Base-by-base conservation (phyloP, 2,329 filamentous ascomycete genomes). In the Atkinsonella texensis region DNA sequence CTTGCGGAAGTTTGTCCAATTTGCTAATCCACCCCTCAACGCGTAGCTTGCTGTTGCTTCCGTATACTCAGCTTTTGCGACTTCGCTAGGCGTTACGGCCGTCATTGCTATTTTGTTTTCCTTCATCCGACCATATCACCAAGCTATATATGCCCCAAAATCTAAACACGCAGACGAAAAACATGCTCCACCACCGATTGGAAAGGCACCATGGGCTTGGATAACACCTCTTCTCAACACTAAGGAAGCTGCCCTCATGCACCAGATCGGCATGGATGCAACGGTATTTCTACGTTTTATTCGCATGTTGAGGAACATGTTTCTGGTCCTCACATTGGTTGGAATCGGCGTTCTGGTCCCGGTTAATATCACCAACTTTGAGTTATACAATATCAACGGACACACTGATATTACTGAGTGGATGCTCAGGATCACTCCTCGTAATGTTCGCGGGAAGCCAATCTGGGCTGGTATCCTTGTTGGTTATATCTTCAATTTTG, bases 301-400 rank as follows among this genome's bases (percentile, higher is more conserved):
- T 48, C 79, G 83, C 58, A 97, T 98, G 93, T 87, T 87, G 63
- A 83, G 93, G 54, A 93, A 95, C 65, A 87, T 97, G 56, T 95
- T 97, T 64, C 63, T 86, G 31, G 70, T 80, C 8, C 70, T 96
- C 51, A 78, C 83, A 31, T 56, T 95, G 7, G 67, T 94, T 33
- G 89, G 87, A 17, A 84, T 87, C 57, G 75, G 74, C 49, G 80
- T 97, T 54, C 75, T 96, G 56, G 82, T 96, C 40, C 93, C 93
- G 0, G 71, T 94, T 60, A 91, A 95, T 62, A 68, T 87, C 54
- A 70, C 71, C 8, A 70, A 77, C 52, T 60, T 59, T 40, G 63
- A 52, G 18, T 23, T 4, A 56, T 62, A 2, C 3, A 31, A 2
- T 11, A 13, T 62, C 47, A 58, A 67, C 32, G 13, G 48, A 3